Evolutionary conservation across 495 filamentous ascomycete genomes (phyloP).

Genomic region (Xylaria intraflava): DNA sequence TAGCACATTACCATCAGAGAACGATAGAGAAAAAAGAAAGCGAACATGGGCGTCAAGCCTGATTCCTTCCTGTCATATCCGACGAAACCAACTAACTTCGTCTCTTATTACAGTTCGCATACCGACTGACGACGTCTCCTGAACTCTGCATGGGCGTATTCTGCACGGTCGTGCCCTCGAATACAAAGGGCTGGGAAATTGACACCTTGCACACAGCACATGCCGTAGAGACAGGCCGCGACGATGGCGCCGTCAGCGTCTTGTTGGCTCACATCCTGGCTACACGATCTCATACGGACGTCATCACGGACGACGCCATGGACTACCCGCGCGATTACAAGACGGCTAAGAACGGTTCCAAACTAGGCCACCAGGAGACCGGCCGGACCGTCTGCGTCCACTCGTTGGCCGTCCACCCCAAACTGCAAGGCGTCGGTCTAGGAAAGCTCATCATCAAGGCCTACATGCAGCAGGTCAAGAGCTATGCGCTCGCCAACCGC

Average conservation of each 20-base stretch:
- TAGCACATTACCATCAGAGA: too few species aligned
- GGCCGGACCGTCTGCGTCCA: slow-evolving; percentile 75
- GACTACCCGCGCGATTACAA: slow-evolving; percentile 60
- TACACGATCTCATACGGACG: slow-evolving; percentile 53
- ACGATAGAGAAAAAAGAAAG: too few species aligned
- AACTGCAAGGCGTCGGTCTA: slow-evolving; percentile 65
- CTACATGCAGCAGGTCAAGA: slow-evolving; percentile 60
- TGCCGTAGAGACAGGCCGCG: slow-evolving; percentile 42
- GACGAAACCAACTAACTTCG: neutral
- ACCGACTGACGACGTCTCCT: slow-evolving; percentile 72
- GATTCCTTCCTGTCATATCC: neutral
- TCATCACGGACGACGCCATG: slow-evolving; percentile 76
- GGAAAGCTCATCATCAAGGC: slow-evolving; percentile 70
- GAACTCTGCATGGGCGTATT: slow-evolving; percentile 78
- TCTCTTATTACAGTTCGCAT: slow-evolving; percentile 56
- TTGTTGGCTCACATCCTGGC: slow-evolving; percentile 80
- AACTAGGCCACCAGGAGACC: slow-evolving; percentile 56
- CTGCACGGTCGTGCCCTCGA: slow-evolving; percentile 48
- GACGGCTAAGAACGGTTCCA: slow-evolving; percentile 21
- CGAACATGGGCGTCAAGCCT: too few species aligned
- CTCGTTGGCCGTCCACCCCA: slow-evolving; percentile 70
- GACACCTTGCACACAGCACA: slow-evolving; percentile 43
- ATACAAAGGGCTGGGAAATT: slow-evolving; percentile 38
- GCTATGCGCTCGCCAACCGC: slow-evolving; percentile 59
- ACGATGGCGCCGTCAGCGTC: slow-evolving; percentile 46